phyloP scores from a whole-genome alignment of 2,329 filamentous ascomycete species.

The Lecanicillium sp. region DNA sequence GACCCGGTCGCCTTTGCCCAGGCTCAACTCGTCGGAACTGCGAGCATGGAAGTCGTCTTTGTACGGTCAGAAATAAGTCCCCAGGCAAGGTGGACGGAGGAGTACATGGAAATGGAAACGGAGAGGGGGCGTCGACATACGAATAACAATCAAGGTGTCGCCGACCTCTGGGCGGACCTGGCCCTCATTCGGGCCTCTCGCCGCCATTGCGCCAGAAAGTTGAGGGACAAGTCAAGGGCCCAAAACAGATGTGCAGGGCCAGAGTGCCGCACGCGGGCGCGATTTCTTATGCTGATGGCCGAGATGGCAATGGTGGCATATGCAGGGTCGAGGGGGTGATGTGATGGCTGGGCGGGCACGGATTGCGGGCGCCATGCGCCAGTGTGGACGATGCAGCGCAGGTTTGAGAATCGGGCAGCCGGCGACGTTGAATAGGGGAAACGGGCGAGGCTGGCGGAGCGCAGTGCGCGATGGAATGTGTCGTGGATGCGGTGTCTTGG shows the following conservation, averaged over 20 bases:
- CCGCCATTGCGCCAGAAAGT: conserved; percentile 39
- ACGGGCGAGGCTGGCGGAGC: not conserved
- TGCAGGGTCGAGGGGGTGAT: conserved; percentile 5
- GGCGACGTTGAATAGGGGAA: not conserved
- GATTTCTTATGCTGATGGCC: conserved; percentile 7
- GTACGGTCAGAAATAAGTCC: conserved; percentile 8
- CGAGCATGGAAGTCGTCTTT: conserved; percentile 87
- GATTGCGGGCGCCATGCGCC: conserved; percentile 8
- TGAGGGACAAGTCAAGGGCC: not conserved
- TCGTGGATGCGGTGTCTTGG: conserved; percentile 1
- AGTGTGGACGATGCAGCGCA: not conserved
- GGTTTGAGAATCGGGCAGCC: not conserved
- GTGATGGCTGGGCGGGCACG: not conserved
- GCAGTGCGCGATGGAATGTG: conserved; percentile 5
- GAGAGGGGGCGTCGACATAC: conserved; percentile 41
- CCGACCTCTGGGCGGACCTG: conserved; percentile 52
- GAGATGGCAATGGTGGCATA: conserved; percentile 3
- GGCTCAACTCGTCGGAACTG: conserved; percentile 85
- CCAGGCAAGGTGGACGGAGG: not conserved
- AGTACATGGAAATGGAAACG: conserved; percentile 20
- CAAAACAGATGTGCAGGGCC: conserved; percentile 3
- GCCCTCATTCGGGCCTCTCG: conserved; percentile 31
- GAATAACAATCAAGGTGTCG: conserved; percentile 64
- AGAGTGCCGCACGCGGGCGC: conserved; percentile 6
- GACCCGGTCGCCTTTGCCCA: conserved; percentile 78